Evolutionary conservation across 331 rosid species (phyloP), one percentile per base, ranked within the genome.

Genomic region (Malus hybrid): DNA sequence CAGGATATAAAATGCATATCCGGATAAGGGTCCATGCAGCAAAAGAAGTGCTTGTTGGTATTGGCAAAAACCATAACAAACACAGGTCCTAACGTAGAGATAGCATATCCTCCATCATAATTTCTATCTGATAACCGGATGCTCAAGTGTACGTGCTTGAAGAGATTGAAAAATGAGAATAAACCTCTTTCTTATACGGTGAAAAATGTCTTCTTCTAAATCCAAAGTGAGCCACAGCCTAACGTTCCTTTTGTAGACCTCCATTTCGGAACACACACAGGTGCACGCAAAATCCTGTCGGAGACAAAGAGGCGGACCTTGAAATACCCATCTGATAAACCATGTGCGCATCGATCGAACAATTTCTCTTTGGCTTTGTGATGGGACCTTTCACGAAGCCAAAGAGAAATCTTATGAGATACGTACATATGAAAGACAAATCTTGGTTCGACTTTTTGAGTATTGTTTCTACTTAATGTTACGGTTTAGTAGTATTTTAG

Each of bases 311-410:
- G 59, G 72, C 24, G 57, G 70, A 87, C 91, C 91, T 87, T 71
- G 39, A 28, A 65, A 79, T 56, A 42, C 85, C 91, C 79, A 72
- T 77, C 65, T 85, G 76, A 70, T 87, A 87, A 78, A 85, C 83
- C 74, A 77, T 79, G 46, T 83, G 72, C 4, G 91, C 91, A 18
- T 87, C 80, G 22, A 63, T 87, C 80, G 22, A 63, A 74, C 50
- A 83, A 60, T 62, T 74, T 83, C 76, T 80, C 86, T 69, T 81
- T 85, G 6, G 87, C 84, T 24, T 24, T 24, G 24, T 24, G 24
- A 24, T 24, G 24, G 24, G 24, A 24, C 24, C 24, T 1, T 24
- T 24, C 24, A 24, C 24, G 24, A 24, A 24, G 24, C 24, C 24
- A 24, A 24, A 24, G 24, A 24, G 74, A 27, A 15, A 20, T 33